Base-by-base conservation (phyloP, 257 asterid genomes). In the Salvia rosmarinus region DNA sequence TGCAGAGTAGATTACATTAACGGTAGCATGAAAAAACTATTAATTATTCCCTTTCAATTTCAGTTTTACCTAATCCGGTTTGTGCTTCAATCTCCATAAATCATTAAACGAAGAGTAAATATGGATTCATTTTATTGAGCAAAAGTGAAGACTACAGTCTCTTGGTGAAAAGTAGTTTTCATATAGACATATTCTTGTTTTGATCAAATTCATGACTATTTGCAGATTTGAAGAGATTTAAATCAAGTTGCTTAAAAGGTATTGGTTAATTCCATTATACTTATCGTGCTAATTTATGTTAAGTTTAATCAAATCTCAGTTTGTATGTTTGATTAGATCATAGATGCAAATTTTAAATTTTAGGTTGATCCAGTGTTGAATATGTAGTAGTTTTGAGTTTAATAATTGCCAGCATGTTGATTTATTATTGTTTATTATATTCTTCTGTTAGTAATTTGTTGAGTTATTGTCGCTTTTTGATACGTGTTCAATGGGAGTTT, bases 231-330 rank as follows among this genome's bases (percentile, higher is more conserved):
- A 59, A 39, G 75, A 49, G 61, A 19, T 67, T 58, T 67, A 19
- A 58, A 39, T 2, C 58, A 54, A 6, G 10, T n/a, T n/a, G n/a
- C n/a, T n/a, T n/a, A n/a, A n/a, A n/a, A 75, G 79, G 79, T 75
- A 68, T 23, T 44, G 47, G 34, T 21, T 6, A n/a, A 46, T 59
- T 19, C 34, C 35, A 46, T 0, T 46, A 16, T 30, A 3, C 25
- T 3, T 50, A 14, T 54, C 14, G 1, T 51, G 21, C 11, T 69
- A 63, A 3, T 42, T 14, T 51, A 49, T 5, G 28, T 25, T 13
- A 0, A 25, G 10, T 56, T 56, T 12, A 54, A 25, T 56, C 37
- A 28, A 5, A 56, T 25, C 39, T 25, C 17, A 12, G 20, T 56
- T 20, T 56, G 17, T 25, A 14, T 56, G 19, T n/a, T 58, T 32